Conservation (phyloP, 2,329 filamentous ascomycete species). For the Trichoderma sp. region DNA sequence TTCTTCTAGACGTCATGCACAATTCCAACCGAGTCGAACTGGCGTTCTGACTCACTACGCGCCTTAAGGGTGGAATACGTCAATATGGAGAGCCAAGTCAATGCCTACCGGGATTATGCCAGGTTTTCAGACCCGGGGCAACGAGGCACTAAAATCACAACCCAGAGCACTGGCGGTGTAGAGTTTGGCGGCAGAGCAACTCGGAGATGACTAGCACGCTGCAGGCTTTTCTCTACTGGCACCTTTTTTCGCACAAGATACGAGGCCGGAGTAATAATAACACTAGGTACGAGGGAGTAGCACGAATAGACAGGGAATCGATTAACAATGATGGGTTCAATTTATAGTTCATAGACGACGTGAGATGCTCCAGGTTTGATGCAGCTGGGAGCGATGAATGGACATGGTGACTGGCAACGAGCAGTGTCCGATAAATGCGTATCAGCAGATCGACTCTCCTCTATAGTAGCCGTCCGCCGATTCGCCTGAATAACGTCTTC, state of each 20-base stretch:
- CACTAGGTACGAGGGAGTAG: too few relatives aligned
- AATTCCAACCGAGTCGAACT: conserved; percentile 46
- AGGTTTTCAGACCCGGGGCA: not conserved
- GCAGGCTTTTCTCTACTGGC: too few relatives aligned
- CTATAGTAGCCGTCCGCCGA: conserved; percentile 40
- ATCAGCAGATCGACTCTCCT: not conserved
- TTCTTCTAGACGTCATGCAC: conserved; percentile 33
- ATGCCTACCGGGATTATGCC: not conserved
- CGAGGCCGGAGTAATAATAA: too few relatives aligned
- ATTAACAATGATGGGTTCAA: too few relatives aligned
- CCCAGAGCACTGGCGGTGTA: not conserved
- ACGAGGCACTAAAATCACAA: not conserved
- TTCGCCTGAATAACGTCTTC: conserved; percentile 47
- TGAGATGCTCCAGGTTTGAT: too few relatives aligned
- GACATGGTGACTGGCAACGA: not conserved
- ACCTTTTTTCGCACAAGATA: too few relatives aligned
- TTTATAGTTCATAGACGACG: too few relatives aligned
- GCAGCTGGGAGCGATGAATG: too few relatives aligned
- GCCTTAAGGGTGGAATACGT: not conserved
- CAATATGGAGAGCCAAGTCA: not conserved
- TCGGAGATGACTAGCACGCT: too few relatives aligned
- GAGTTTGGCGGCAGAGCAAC: too few relatives aligned
- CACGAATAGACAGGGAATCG: too few relatives aligned
- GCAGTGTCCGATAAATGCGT: not conserved
- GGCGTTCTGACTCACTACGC: conserved; percentile 39